Conservation (phyloP, 2,329 filamentous ascomycete species). For the Knoxdaviesia capensis region DNA sequence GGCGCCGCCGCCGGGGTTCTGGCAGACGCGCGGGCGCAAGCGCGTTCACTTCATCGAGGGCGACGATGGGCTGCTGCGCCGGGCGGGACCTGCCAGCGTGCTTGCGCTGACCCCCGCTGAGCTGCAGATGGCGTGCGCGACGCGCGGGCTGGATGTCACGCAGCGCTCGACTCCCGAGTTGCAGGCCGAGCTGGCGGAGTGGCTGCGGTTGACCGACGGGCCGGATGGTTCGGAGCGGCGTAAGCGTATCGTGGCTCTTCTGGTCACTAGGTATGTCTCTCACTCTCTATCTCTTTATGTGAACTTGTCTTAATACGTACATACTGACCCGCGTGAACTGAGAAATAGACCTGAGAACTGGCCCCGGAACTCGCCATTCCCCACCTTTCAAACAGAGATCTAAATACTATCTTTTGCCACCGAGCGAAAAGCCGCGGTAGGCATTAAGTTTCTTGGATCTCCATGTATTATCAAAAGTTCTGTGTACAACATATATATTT, state of each 20-base stretch:
- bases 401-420: too few relatives aligned
- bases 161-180: constrained; percentile 37
- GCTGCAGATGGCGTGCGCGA: constrained; percentile 47
- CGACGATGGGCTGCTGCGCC: constrained; percentile 50
- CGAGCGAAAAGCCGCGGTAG: too few relatives aligned
- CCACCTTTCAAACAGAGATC: too few relatives aligned
- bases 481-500: too few relatives aligned
- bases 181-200: constrained; percentile 21
- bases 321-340: too few relatives aligned
- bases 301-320: too few relatives aligned
- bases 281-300: too few relatives aligned
- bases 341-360: too few relatives aligned
- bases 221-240: constrained; percentile 16
- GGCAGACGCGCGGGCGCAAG: constrained; percentile 30
- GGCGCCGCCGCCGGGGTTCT: constrained; percentile 26
- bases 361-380: too few relatives aligned
- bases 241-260: constrained; percentile 17
- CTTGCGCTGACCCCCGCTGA: constrained; percentile 39
- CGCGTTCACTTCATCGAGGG: constrained; percentile 42
- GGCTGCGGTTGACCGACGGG: constrained; percentile 24
- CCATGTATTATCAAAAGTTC: too few relatives aligned
- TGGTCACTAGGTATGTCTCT: constrained; percentile 19
- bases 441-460: too few relatives aligned
- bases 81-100: constrained; percentile 35
- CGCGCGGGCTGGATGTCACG: constrained; percentile 41